Percentiles rank a stretch among this genome's conserved stretches.
phyloP scores from a whole-genome alignment of 495 filamentous ascomycete species.

The Hypoxylon intermedium region DNA sequence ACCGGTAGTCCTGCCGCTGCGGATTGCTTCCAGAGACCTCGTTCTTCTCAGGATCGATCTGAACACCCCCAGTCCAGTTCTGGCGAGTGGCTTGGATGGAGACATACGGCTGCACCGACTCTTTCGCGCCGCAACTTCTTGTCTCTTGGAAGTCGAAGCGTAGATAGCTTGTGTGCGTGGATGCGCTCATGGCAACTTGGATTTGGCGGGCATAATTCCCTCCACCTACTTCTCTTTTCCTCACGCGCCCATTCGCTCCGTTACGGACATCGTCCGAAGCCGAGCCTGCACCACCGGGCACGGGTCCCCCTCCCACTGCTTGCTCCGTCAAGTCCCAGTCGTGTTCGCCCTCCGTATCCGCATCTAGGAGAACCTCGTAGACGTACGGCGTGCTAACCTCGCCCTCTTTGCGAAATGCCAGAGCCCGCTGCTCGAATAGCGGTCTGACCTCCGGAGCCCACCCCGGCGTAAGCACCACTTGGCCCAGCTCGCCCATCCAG shows the following conservation, averaged over 20 bases:
- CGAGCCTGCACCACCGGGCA: conserved; percentile 40
- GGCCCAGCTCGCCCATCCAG: conserved; percentile 46
- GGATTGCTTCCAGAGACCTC: conserved; percentile 43
- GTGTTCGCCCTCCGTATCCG: conserved; percentile 38
- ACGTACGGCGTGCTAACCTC: conserved; percentile 42
- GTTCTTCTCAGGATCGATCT: conserved; percentile 33
- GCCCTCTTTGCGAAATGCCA: conserved; percentile 43
- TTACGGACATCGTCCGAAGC: conserved; percentile 31
- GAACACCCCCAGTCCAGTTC: conserved; percentile 44
- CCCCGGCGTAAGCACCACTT: conserved; percentile 37
- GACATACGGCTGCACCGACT: conserved; percentile 30
- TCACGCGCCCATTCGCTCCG: conserved; percentile 34
- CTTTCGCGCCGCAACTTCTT: background rate
- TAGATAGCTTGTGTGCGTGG: conserved; percentile 38
- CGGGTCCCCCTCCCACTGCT: conserved; percentile 30
- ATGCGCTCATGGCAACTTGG: conserved; percentile 39
- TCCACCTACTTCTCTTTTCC: conserved; percentile 15
- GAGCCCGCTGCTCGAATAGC: conserved; percentile 39
- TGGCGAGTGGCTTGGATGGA: conserved; percentile 42
- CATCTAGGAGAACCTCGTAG: conserved; percentile 41
- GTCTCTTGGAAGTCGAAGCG: conserved; percentile 34
- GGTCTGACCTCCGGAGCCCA: conserved; percentile 33
- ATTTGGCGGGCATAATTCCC: conserved; percentile 25
- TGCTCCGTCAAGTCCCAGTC: conserved; percentile 39
- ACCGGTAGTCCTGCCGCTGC: conserved; percentile 42